These are phyloP conservation scores for Aspergillus saccharolyticus DNA, from an alignment of 495 filamentous ascomycete genomes.

Conservation along the genomic window DNA sequence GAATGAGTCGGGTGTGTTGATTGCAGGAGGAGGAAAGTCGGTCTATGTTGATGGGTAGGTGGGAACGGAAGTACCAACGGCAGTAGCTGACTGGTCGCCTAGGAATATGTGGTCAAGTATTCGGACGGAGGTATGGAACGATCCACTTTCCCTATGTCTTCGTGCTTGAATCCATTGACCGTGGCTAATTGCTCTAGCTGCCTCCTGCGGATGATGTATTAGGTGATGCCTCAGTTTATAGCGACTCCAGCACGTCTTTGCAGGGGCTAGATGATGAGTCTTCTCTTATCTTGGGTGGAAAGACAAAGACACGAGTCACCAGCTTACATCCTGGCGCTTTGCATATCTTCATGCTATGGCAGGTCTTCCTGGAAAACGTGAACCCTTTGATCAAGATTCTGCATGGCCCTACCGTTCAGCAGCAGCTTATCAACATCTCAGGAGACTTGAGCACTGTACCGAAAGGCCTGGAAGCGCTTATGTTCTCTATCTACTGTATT, in stretches of 20 bases:
- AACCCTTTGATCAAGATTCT: slow-evolving; percentile 68
- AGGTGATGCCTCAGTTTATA: slow-evolving; percentile 21
- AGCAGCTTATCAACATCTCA: slow-evolving; percentile 37
- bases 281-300: slow-evolving; percentile 20
- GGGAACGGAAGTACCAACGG: background rate
- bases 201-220: slow-evolving; percentile 44
- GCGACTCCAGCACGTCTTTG: slow-evolving; percentile 10
- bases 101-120: slow-evolving; percentile 49
- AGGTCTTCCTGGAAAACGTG: slow-evolving; percentile 60
- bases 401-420: slow-evolving; percentile 57
- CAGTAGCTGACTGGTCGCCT: slow-evolving; percentile 8
- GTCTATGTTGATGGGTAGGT: slow-evolving; percentile 46
- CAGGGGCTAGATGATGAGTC: slow-evolving; percentile 22
- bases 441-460: slow-evolving; percentile 27
- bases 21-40: slow-evolving; percentile 35
- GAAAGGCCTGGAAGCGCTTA: slow-evolving; percentile 38
- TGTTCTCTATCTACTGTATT: slow-evolving; percentile 47
- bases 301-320: slow-evolving; percentile 14
- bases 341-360: slow-evolving; percentile 69
- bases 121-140: slow-evolving; percentile 41
- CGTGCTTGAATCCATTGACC: too few species aligned
- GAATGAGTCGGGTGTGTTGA: slow-evolving; percentile 27
- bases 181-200: slow-evolving; percentile 29
- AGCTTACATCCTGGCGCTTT: slow-evolving; percentile 58
- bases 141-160: background rate